Percentiles rank a stretch among this genome's conserved stretches.
phyloP scores from a whole-genome alignment of 2,329 filamentous ascomycete species.

The Monilinia fructicola region DNA sequence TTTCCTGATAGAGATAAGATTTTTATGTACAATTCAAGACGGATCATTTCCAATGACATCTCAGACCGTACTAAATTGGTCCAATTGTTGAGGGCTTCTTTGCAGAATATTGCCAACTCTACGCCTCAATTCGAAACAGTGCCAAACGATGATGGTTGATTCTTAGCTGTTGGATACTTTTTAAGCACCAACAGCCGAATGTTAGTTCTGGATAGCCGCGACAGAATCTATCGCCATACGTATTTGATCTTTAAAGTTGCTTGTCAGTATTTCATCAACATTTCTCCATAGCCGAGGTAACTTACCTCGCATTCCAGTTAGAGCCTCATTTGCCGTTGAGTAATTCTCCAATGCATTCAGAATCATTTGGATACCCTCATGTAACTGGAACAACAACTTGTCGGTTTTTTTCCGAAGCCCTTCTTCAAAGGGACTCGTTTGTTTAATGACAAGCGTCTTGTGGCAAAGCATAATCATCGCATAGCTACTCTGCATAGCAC shows the following conservation, averaged over 20 bases:
- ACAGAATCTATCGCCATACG: constrained; percentile 7
- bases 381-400: constrained; percentile 30
- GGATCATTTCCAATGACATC: not conserved
- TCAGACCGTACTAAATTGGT: too few species aligned
- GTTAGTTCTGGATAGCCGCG: not conserved
- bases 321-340: constrained; percentile 34
- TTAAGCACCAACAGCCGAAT: not conserved
- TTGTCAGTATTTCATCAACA: not conserved
- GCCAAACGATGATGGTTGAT: not conserved
- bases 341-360: constrained; percentile 35
- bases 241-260: constrained; percentile 8
- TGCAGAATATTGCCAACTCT: not conserved
- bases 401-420: constrained; percentile 15
- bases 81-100: not conserved
- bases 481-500: constrained; percentile 42
- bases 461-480: constrained; percentile 40
- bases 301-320: constrained; percentile 36
- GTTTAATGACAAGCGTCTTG: constrained; percentile 30
- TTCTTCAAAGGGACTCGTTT: constrained; percentile 9
- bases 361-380: constrained; percentile 31
- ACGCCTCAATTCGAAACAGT: too few species aligned
- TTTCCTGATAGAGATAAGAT: not conserved
- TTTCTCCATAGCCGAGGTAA: not conserved
- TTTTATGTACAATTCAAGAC: not conserved
- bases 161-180: not conserved